phyloP scores from a whole-genome alignment of 2,329 filamentous ascomycete species.

The Colletotrichum cuscutae region DNA sequence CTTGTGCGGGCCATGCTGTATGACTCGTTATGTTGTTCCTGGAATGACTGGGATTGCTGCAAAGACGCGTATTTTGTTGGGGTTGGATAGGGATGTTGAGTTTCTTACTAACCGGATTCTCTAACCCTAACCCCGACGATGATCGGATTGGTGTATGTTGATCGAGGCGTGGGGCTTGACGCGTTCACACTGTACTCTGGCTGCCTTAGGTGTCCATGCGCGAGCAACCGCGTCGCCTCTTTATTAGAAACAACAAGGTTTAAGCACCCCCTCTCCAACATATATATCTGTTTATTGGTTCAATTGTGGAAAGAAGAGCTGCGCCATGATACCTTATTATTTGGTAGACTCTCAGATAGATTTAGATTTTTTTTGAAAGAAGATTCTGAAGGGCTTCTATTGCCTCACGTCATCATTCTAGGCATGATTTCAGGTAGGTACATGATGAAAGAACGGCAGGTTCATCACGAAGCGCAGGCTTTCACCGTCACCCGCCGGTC shows the following conservation, averaged over 20 bases:
- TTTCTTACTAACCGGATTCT: background rate
- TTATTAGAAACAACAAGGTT: no score
- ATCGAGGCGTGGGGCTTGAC: no score
- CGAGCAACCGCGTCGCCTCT: no score
- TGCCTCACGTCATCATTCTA: no score
- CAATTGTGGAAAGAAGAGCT: no score
- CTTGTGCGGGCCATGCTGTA: slow-evolving; percentile 26
- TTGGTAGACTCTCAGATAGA: no score
- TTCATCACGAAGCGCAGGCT: background rate
- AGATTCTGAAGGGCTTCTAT: no score
- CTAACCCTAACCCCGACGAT: slow-evolving; percentile 27
- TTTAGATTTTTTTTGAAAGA: no score
- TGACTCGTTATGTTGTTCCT: background rate
- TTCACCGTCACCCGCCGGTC: background rate
- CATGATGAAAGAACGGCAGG: background rate
- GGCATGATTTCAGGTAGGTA: background rate
- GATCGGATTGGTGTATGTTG: background rate
- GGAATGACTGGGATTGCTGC: background rate
- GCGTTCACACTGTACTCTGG: background rate
- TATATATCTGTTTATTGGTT: no score
- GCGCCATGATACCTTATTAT: no score
- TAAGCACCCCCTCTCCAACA: no score
- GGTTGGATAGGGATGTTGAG: background rate
- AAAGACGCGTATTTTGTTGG: background rate
- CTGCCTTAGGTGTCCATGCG: background rate